These are phyloP conservation scores for Oryza officinalis DNA, from an alignment of 176 grass and related monocot genomes.

Conservation along the genomic window DNA sequence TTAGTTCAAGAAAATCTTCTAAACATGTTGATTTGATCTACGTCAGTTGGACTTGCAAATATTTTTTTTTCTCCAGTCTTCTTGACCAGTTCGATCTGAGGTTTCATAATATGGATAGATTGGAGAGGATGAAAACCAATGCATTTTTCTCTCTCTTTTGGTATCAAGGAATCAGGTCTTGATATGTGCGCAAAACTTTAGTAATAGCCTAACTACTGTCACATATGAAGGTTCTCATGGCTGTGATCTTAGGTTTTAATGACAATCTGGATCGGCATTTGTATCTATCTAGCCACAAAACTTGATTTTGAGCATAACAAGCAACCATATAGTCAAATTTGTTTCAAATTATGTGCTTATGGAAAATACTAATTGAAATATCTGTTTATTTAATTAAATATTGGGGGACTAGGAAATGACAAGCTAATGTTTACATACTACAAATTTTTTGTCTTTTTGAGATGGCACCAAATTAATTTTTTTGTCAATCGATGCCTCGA, in stretches of 20 bases:
- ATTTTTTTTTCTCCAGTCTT: neutral
- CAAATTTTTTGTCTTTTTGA: neutral
- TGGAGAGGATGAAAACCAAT: constrained; percentile 11
- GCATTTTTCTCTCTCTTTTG: neutral
- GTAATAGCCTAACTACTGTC: neutral
- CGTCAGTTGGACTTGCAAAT: constrained; percentile 2
- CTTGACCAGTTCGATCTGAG: constrained; percentile 41
- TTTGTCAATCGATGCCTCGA: neutral
- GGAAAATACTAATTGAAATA: neutral
- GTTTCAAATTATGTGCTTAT: neutral
- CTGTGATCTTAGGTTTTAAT: neutral
- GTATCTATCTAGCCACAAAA: neutral
- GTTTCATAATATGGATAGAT: constrained; percentile 16
- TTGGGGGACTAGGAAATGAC: neutral
- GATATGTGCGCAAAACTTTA: neutral
- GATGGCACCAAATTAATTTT: neutral
- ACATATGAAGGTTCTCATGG: neutral
- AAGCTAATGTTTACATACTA: neutral
- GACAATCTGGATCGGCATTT: neutral
- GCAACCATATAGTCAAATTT: neutral
- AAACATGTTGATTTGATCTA: constrained; percentile 37
- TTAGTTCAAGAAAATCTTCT: constrained; percentile 30
- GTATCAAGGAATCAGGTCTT: constrained; percentile 5
- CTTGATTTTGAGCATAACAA: neutral
- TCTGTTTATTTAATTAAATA: neutral